A percentile compares a stretch with the other conserved stretches of the same genome.
Evolutionary conservation across 306 rosid genomes (phyloP).

Genomic region (Phaseolus lunatus): DNA sequence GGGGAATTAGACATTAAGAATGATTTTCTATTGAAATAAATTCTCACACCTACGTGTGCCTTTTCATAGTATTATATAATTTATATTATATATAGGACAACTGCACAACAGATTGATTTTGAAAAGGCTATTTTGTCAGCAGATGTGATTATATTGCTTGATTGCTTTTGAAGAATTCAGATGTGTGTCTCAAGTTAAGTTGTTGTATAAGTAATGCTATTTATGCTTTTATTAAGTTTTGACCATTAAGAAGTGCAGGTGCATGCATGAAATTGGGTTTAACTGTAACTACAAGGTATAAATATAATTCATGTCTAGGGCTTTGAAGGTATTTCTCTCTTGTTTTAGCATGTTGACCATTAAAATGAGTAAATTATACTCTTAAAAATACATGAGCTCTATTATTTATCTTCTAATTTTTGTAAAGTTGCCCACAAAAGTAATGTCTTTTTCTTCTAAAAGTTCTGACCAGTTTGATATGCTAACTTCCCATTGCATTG

Average conservation of each 20-base stretch:
- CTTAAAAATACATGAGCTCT: background rate
- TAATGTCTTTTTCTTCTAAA: background rate
- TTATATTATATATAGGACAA: background rate
- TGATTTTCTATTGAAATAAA: conserved; percentile 26
- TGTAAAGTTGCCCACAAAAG: background rate
- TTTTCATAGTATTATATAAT: background rate
- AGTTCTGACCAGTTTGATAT: background rate
- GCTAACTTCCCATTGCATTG: background rate
- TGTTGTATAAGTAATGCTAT: background rate
- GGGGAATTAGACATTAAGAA: conserved; percentile 5
- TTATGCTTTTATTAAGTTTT: background rate
- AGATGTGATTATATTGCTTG: background rate
- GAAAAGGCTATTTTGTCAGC: background rate
- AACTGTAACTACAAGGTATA: background rate
- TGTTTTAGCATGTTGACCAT: background rate
- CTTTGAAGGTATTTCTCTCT: background rate
- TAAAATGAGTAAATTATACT: background rate
- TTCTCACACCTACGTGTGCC: background rate
- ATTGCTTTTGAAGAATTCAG: background rate
- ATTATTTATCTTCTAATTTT: background rate
- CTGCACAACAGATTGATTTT: background rate
- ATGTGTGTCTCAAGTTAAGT: background rate
- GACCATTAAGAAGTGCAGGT: background rate
- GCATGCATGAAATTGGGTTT: background rate
- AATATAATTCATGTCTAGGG: background rate